Base-by-base conservation (phyloP, 768 basidiomycete species). In the Rhizopogon sp. region DNA sequence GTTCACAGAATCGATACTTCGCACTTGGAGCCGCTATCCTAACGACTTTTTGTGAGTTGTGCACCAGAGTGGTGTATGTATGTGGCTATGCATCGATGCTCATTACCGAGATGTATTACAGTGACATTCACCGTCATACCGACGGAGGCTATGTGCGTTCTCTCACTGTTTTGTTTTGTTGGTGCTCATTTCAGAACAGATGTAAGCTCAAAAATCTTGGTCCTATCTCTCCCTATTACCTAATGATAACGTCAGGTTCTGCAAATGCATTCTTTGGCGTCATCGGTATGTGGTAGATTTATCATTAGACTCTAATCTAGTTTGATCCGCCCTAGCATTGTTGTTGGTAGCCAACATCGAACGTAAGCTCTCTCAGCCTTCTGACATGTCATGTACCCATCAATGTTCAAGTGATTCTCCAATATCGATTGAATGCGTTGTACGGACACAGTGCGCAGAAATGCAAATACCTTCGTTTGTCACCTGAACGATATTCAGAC, bases 1-100 rank as follows among this genome's bases (percentile, higher is more conserved):
- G n/a, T n/a, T 50, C 17, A 17, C 17, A 54, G 53, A 50, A 50
- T 29, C 53, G 53, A 33, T 54, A 54, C n/a, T 54, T 54, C 10
- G 53, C 53, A 9, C 45, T 54, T 29, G 49, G 50, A n/a, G 6
- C 31, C 3, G 46, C n/a, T 28, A 22, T 54, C n/a, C 9, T 50
- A 9, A 28, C 37, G 16, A 54, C 53, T n/a, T 22, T 39, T 14
- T 39, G 53, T 54, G 37, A 54, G 53, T 39, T 10, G 51, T 20
- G 31, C 31, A 33, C 45, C 17, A n/a, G 6, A 29, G 11, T 31
- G n/a, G n/a, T 14, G n/a, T 22, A 31, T n/a, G n/a, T n/a, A n/a
- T 3, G 31, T 33, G 6, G 31, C 14, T 5, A n/a, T 25, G 20
- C 33, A 46, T 47, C 31, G 10, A 31, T 5, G 6, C 29, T 46